A percentile compares a stretch with the other conserved stretches of the same genome.
These are phyloP conservation scores for Asterochloris erici DNA, from an alignment of 139 green algal genomes.

Conservation along the genomic window DNA sequence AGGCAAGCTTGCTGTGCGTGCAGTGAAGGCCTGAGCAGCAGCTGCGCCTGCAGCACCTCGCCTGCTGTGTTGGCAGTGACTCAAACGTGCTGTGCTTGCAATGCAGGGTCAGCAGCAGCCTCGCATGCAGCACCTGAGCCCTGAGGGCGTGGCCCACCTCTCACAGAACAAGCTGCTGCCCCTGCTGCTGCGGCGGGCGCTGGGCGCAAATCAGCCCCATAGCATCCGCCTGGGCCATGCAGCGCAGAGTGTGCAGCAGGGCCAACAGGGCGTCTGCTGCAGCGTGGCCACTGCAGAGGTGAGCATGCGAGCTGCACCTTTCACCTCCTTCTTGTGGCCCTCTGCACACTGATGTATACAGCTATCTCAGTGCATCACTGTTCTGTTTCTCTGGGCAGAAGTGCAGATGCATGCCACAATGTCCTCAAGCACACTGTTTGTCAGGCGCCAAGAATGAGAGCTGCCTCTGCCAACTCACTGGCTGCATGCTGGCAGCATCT, in stretches of 20 bases:
- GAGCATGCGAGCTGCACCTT: background rate
- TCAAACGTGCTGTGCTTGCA: background rate
- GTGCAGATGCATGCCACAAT: too few relatives aligned
- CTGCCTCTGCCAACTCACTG: too few relatives aligned
- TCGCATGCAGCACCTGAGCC: constrained; percentile 35
- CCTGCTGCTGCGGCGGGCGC: constrained; percentile 49
- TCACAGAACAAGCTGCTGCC: constrained; percentile 82
- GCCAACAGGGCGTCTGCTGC: background rate
- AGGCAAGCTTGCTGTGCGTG: too few relatives aligned
- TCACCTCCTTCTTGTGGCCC: background rate
- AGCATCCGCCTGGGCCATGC: constrained; percentile 8
- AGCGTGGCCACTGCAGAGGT: background rate
- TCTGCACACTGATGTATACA: too few relatives aligned
- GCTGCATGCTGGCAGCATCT: too few relatives aligned
- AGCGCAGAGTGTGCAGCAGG: background rate
- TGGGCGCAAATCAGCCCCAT: background rate
- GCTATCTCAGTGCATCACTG: too few relatives aligned
- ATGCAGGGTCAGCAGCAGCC: constrained; percentile 36
- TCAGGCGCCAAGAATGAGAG: too few relatives aligned
- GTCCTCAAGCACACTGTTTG: too few relatives aligned
- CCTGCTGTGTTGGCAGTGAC: background rate
- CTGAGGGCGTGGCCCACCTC: constrained; percentile 78
- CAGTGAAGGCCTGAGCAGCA: too few relatives aligned
- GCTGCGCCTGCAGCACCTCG: background rate
- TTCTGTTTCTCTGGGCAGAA: too few relatives aligned